These are phyloP conservation scores for Evernia prunastri DNA, from an alignment of 495 filamentous ascomycete genomes.

Conservation along the genomic window DNA sequence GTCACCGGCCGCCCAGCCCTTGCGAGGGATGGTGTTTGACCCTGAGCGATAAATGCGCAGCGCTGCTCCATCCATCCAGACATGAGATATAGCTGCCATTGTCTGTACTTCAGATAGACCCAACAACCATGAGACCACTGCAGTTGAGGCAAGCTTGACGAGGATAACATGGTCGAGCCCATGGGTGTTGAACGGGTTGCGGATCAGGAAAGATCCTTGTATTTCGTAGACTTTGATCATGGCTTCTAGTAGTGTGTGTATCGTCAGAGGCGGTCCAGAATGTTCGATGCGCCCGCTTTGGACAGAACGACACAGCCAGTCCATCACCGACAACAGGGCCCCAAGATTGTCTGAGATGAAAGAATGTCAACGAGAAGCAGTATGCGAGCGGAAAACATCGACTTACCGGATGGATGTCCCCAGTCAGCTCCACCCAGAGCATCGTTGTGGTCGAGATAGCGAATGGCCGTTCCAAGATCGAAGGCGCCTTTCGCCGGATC, in stretches of 20 bases:
- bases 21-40: conserved; percentile 37
- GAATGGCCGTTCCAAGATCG: conserved; percentile 37
- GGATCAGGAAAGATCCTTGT: conserved; percentile 38
- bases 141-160: conserved; percentile 40
- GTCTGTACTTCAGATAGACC: conserved; percentile 33
- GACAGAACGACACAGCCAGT: conserved; percentile 33
- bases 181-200: conserved; percentile 37
- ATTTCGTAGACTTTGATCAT: conserved; percentile 46
- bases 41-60: conserved; percentile 33
- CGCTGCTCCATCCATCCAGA: conserved; percentile 39
- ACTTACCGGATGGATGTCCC: conserved; percentile 42
- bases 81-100: conserved; percentile 35
- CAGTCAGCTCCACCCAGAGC: conserved; percentile 39
- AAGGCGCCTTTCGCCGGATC: conserved; percentile 42
- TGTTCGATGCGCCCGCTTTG: conserved; percentile 12
- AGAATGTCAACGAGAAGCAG: background rate
- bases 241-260: conserved; percentile 33
- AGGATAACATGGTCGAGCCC: conserved; percentile 44
- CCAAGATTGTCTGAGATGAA: conserved; percentile 35
- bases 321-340: conserved; percentile 37
- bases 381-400: background rate
- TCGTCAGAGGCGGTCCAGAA: conserved; percentile 28
- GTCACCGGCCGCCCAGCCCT: conserved; percentile 45
- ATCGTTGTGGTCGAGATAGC: conserved; percentile 45
- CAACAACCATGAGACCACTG: conserved; percentile 36